These are phyloP conservation scores for Coriolopsis trogii DNA, from an alignment of 1,284 basidiomycete species.

Conservation along the genomic window DNA sequence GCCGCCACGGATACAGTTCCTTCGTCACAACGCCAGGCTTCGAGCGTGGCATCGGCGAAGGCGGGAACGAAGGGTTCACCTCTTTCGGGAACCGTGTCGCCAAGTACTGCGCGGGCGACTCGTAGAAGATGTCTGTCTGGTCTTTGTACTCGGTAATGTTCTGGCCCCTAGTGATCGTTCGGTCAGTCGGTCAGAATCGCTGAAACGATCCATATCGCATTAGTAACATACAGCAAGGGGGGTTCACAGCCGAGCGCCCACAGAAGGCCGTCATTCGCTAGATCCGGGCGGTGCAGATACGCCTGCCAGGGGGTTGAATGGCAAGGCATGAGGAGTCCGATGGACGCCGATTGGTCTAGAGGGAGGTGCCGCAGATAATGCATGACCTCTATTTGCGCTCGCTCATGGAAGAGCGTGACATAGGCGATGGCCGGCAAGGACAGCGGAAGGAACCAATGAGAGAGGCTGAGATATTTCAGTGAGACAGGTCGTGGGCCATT, in stretches of 20 bases:
- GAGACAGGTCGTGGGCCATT: conserved; percentile 19
- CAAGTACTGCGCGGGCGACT: conserved; percentile 72
- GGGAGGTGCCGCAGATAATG: conserved; percentile 61
- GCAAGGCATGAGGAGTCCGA: conserved; percentile 94
- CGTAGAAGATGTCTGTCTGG: conserved; percentile 86
- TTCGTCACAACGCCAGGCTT: conserved; percentile 46
- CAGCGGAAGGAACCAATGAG: conserved; percentile 51
- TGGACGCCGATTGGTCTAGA: conserved; percentile 50
- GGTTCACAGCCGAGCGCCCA: conserved; percentile 95
- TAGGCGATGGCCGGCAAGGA: conserved; percentile 68
- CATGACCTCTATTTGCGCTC: conserved; percentile 78
- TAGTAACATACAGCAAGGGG: conserved; percentile 66
- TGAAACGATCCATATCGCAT: conserved; percentile 5
- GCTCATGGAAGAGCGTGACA: conserved; percentile 72
- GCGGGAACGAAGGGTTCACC: conserved; percentile 70
- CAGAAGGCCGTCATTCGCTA: conserved; percentile 52
- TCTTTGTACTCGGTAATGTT: conserved; percentile 66
- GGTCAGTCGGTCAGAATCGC: conserved; percentile 18
- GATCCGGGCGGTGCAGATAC: conserved; percentile 76
- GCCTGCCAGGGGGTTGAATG: conserved; percentile 98
- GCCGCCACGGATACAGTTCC: conserved; percentile 48
- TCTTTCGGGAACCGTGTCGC: conserved; percentile 59
- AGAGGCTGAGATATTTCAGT: conserved; percentile 8
- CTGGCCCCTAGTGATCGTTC: conserved; percentile 52
- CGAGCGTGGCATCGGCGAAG: conserved; percentile 60